Conservation (phyloP, 2,329 filamentous ascomycete genomes). For the Fusarium circinatum region DNA sequence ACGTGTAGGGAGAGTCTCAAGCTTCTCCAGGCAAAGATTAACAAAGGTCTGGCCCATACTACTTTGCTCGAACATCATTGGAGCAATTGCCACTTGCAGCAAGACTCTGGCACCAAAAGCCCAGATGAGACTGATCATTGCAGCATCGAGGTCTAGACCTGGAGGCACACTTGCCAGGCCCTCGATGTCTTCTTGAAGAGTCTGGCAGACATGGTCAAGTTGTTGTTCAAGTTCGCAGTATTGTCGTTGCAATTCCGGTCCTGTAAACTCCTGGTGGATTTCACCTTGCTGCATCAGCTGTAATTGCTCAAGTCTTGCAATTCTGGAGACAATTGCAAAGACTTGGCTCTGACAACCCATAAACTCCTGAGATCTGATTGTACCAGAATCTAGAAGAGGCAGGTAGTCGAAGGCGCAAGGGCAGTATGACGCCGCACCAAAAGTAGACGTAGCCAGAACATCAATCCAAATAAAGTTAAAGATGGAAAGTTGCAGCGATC, state of each 20-base stretch:
- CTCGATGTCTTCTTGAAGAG: not conserved
- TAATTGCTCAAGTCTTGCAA: not conserved
- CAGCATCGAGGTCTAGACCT: not conserved
- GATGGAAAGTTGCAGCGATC: not conserved
- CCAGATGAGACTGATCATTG: not conserved
- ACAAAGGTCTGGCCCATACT: not conserved
- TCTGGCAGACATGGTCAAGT: not conserved
- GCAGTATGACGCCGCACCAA: not conserved
- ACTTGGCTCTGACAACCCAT: not conserved
- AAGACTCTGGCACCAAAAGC: not conserved
- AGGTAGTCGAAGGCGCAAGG: not conserved
- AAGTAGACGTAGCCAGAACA: not conserved
- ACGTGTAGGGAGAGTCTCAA: not conserved
- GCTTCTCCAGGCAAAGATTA: not conserved
- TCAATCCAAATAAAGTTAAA: conserved; percentile 1
- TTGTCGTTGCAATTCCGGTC: not conserved
- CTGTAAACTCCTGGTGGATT: not conserved
- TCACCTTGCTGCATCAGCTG: not conserved
- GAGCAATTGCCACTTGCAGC: not conserved
- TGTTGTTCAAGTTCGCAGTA: not conserved
- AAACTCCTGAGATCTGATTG: not conserved
- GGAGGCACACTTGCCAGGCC: not conserved
- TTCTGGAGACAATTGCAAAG: not conserved
- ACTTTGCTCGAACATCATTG: not conserved
- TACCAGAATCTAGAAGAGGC: not conserved